Evolutionary conservation across 139 green algal species (phyloP).

Genomic region (Chlamydomonas sphaeroides): DNA sequence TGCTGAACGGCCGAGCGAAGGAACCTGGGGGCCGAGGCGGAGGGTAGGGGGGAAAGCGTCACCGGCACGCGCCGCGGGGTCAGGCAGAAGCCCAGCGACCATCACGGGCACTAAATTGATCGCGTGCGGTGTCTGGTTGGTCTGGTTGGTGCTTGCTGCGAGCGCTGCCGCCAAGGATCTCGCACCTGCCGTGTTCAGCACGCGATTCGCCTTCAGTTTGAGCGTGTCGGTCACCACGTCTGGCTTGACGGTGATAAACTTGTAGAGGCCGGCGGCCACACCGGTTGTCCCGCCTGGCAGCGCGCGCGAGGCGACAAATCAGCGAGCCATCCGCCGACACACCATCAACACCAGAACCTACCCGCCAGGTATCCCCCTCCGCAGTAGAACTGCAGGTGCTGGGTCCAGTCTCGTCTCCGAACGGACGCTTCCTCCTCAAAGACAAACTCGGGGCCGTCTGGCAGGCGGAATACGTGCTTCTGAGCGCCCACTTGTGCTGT

Average conservation of each 20-base stretch:
- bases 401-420: conserved; percentile 78
- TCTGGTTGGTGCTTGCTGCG: too few species aligned
- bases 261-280: conserved; percentile 50
- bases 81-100: too few species aligned
- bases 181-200: conserved; percentile 80
- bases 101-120: too few species aligned
- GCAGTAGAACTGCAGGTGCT: conserved; percentile 94
- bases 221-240: conserved; percentile 48
- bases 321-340: conserved; percentile 14
- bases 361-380: conserved; percentile 86
- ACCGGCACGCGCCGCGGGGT: too few species aligned
- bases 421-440: conserved; percentile 88
- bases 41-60: too few species aligned
- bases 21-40: conserved; percentile 34
- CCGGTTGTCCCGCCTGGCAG: conserved; percentile 50
- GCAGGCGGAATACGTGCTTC: conserved; percentile 68
- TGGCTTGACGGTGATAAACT: conserved; percentile 40
- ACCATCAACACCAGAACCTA: conserved; percentile 12
- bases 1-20: conserved; percentile 63
- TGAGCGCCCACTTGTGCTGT: conserved; percentile 40
- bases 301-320: background rate
- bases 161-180: too few species aligned
- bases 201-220: conserved; percentile 72
- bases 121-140: too few species aligned
- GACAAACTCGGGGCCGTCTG: conserved; percentile 82